A percentile compares a stretch with the other conserved stretches of the same genome.
Evolutionary conservation across 2,329 filamentous ascomycete genomes (phyloP).

Genomic region (Pseudopithomyces chartarum): DNA sequence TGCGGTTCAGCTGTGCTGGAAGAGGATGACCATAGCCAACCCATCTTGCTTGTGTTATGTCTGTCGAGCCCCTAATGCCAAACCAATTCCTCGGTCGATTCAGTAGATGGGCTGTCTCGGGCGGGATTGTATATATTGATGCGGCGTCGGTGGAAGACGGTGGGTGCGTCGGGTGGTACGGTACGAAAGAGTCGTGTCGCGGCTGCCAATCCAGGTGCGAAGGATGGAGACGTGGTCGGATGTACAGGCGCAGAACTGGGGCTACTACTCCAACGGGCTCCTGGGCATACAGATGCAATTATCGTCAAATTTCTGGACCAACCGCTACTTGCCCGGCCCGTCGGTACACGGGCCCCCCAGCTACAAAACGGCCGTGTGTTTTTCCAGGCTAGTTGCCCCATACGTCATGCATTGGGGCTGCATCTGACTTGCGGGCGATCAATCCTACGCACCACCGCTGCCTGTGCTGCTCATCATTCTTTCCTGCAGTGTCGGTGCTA

Average conservation of each 20-base stretch:
- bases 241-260: slow-evolving; percentile 3
- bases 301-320: slow-evolving; percentile 22
- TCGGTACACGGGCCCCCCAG: slow-evolving; percentile 24
- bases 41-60: slow-evolving; percentile 40
- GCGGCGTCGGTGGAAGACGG: slow-evolving; percentile 10
- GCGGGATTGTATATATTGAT: neutral
- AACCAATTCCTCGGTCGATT: too few relatives aligned
- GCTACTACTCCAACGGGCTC: neutral
- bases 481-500: slow-evolving; percentile 25
- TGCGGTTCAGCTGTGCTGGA: slow-evolving; percentile 21
- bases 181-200: neutral
- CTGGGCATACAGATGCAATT: neutral
- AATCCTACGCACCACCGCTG: slow-evolving; percentile 17
- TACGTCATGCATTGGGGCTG: slow-evolving; percentile 43
- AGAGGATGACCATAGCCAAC: slow-evolving; percentile 46
- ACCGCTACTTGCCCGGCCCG: slow-evolving; percentile 27
- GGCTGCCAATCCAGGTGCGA: neutral
- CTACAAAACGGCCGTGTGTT: slow-evolving; percentile 14
- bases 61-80: neutral
- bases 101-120: slow-evolving; percentile 9
- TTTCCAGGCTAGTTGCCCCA: slow-evolving; percentile 1
- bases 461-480: slow-evolving; percentile 27
- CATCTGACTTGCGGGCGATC: slow-evolving; percentile 42
- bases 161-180: neutral
- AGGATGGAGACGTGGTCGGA: neutral